Percentiles rank a stretch among this genome's conserved stretches.
Conservation (phyloP, 2,329 filamentous ascomycete species). For the Onygena corvina region DNA sequence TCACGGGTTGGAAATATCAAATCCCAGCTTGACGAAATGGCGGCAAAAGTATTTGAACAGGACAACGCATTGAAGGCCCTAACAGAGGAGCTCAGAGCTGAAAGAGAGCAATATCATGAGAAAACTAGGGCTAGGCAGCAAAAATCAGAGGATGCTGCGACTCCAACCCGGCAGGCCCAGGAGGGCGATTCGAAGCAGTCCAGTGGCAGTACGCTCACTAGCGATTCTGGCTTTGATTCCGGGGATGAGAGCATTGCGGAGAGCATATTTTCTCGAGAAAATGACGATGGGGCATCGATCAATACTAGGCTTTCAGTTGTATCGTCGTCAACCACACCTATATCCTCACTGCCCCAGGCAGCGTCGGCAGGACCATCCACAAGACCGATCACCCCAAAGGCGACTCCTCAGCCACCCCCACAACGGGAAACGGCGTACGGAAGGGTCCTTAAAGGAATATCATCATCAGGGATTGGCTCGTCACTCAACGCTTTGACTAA, state of each 20-base stretch:
- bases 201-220: slow-evolving; percentile 33
- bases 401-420: slow-evolving; percentile 18
- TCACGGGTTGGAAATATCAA: slow-evolving; percentile 47
- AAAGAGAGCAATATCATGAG: slow-evolving; percentile 24
- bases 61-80: slow-evolving; percentile 45
- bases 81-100: slow-evolving; percentile 33
- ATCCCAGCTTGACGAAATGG: slow-evolving; percentile 50
- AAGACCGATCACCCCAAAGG: slow-evolving; percentile 19
- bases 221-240: slow-evolving; percentile 50
- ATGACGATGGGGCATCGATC: slow-evolving; percentile 25
- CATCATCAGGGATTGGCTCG: slow-evolving; percentile 24
- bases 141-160: neutral
- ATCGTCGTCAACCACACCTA: slow-evolving; percentile 22
- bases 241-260: slow-evolving; percentile 43
- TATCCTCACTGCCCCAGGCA: neutral
- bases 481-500: slow-evolving; percentile 21
- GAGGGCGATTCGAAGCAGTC: slow-evolving; percentile 16
- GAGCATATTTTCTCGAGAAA: slow-evolving; percentile 36
- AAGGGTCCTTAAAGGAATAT: slow-evolving; percentile 33
- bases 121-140: slow-evolving; percentile 15
- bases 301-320: slow-evolving; percentile 28
- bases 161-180: neutral
- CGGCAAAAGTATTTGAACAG: slow-evolving; percentile 43
- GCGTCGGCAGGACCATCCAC: slow-evolving; percentile 16
- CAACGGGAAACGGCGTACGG: slow-evolving; percentile 30